phyloP scores from a whole-genome alignment of 805 yeast genomes.

The Candida ulmi region DNA sequence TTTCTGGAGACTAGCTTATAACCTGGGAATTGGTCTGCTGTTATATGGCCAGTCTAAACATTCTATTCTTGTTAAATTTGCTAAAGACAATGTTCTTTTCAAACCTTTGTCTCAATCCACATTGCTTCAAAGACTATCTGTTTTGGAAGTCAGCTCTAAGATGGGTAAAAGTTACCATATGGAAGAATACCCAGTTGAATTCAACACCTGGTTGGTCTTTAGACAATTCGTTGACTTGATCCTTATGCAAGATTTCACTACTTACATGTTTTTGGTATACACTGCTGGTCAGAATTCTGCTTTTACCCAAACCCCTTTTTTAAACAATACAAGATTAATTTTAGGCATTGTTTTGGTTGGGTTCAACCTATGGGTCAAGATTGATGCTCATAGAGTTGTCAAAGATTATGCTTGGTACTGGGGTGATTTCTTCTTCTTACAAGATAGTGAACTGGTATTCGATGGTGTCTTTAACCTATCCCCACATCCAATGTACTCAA shows the following conservation, averaged over 20 bases:
- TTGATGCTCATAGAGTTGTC: slow-evolving; percentile 83
- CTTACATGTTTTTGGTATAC: slow-evolving; percentile 60
- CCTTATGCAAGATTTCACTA: slow-evolving; percentile 77
- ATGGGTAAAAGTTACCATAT: slow-evolving; percentile 33
- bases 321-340: slow-evolving; percentile 45
- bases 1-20: slow-evolving; percentile 73
- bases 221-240: slow-evolving; percentile 76
- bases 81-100: slow-evolving; percentile 42
- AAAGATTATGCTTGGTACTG: slow-evolving; percentile 93
- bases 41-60: slow-evolving; percentile 61
- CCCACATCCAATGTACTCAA: slow-evolving; percentile 91
- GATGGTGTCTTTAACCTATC: slow-evolving; percentile 88
- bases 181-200: slow-evolving; percentile 57
- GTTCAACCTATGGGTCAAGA: slow-evolving; percentile 79
- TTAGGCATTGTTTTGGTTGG: slow-evolving; percentile 58
- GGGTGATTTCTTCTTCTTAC: slow-evolving; percentile 88
- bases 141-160: slow-evolving; percentile 41
- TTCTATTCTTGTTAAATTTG: slow-evolving; percentile 47
- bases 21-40: slow-evolving; percentile 72
- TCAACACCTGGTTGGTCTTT: slow-evolving; percentile 78
- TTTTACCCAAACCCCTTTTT: slow-evolving; percentile 37
- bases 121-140: slow-evolving; percentile 35
- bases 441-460: slow-evolving; percentile 64
- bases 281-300: slow-evolving; percentile 23
- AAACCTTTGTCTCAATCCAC: slow-evolving; percentile 25